These are phyloP conservation scores for Boletus eberwhitei DNA, from an alignment of 768 basidiomycete genomes.

Conservation along the genomic window DNA sequence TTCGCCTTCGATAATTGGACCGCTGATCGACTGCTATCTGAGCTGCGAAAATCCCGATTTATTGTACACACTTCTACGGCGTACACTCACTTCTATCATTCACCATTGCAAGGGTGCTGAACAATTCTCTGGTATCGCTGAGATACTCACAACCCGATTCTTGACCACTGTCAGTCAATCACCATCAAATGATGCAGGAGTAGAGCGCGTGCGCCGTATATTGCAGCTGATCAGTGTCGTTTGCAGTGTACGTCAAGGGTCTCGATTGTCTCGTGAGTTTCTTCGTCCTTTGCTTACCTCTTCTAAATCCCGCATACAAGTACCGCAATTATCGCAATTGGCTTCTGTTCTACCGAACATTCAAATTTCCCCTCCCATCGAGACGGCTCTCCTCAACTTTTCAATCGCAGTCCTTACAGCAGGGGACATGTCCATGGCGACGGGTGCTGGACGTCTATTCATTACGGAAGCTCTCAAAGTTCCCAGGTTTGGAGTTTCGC, in stretches of 20 bases:
- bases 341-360: conserved; percentile 31
- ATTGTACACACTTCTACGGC: conserved; percentile 58
- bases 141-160: conserved; percentile 48
- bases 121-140: conserved; percentile 55
- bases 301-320: conserved; percentile 17
- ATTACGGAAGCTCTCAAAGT: conserved; percentile 23
- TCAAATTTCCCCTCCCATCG: conserved; percentile 24
- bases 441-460: conserved; percentile 47
- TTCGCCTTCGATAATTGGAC: conserved; percentile 56
- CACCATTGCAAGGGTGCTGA: conserved; percentile 78
- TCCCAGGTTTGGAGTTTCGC: conserved; percentile 45
- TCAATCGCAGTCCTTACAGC: conserved; percentile 37
- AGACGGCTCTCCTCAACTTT: conserved; percentile 33
- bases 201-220: conserved; percentile 47
- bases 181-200: conserved; percentile 4
- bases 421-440: conserved; percentile 39
- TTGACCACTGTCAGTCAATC: conserved; percentile 8
- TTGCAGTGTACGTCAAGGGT: conserved; percentile 67
- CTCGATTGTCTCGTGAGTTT: conserved; percentile 57
- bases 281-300: neutral
- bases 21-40: conserved; percentile 57
- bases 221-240: conserved; percentile 56
- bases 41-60: conserved; percentile 35
- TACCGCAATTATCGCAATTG: conserved; percentile 36
- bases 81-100: conserved; percentile 73